phyloP scores from a whole-genome alignment of 2,329 filamentous ascomycete genomes.

The Fusarium concolor region DNA sequence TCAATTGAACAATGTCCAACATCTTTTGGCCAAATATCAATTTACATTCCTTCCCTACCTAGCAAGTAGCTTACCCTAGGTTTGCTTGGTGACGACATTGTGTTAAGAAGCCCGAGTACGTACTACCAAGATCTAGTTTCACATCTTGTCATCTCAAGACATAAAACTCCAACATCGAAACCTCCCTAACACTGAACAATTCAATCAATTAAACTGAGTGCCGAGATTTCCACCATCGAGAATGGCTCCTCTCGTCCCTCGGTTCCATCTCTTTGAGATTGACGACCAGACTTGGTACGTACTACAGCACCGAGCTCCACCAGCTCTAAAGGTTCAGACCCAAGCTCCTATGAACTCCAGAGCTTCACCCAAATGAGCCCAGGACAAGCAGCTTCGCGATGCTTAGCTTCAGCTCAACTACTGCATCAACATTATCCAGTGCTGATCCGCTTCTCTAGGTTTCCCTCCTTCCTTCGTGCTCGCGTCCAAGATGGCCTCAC shows the following conservation, averaged over 20 bases:
- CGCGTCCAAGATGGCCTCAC: slow-evolving; percentile 74
- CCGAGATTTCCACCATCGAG: background rate
- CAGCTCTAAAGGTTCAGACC: slow-evolving; percentile 1
- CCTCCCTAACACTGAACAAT: background rate
- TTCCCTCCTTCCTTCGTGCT: slow-evolving; percentile 72
- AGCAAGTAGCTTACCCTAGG: slow-evolving; percentile 12
- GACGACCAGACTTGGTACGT: slow-evolving; percentile 73
- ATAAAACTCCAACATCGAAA: background rate
- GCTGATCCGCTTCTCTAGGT: slow-evolving; percentile 58
- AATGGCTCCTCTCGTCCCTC: slow-evolving; percentile 65
- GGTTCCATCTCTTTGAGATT: slow-evolving; percentile 75
- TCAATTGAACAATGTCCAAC: background rate
- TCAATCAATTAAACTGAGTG: background rate
- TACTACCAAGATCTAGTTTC: slow-evolving; percentile 11
- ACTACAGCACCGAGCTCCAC: slow-evolving; percentile 10
- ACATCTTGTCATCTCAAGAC: slow-evolving; percentile 14
- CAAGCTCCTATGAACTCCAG: background rate
- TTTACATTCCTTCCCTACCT: background rate
- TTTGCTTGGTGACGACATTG: slow-evolving; percentile 32
- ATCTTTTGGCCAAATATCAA: background rate
- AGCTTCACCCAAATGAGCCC: background rate
- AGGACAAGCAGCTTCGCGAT: background rate
- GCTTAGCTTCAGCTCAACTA: background rate
- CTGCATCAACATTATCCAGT: background rate
- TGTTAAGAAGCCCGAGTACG: background rate